Percentiles rank a stretch among this genome's conserved stretches.
These are phyloP conservation scores for Protomyces macrosporus DNA, from an alignment of 1,139 yeast genomes.

Conservation along the genomic window DNA sequence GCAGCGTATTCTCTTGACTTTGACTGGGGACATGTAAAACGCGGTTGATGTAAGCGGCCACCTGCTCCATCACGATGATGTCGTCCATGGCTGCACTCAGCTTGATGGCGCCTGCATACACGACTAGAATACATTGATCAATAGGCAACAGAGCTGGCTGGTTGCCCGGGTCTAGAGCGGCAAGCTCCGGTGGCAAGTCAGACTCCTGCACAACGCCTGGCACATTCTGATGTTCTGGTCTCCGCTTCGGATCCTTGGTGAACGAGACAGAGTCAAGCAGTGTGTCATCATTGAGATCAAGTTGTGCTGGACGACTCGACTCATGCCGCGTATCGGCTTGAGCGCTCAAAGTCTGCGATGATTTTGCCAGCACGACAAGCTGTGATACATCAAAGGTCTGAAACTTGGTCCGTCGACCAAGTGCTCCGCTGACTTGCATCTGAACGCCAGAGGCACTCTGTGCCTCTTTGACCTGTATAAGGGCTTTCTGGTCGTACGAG, in stretches of 20 bases:
- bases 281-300: slow-evolving; percentile 62
- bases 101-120: slow-evolving; percentile 59
- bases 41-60: slow-evolving; percentile 67
- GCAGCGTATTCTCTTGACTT: background rate
- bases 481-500: slow-evolving; percentile 56
- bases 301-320: slow-evolving; percentile 33
- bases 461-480: slow-evolving; percentile 57
- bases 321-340: slow-evolving; percentile 37
- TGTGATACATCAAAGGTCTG: slow-evolving; percentile 69
- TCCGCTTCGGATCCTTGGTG: background rate
- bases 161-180: slow-evolving; percentile 61
- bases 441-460: slow-evolving; percentile 58
- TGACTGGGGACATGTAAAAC: slow-evolving; percentile 46
- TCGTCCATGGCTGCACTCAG: slow-evolving; percentile 44
- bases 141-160: slow-evolving; percentile 69
- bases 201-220: slow-evolving; percentile 36
- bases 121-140: slow-evolving; percentile 66
- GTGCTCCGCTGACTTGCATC: slow-evolving; percentile 74
- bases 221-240: background rate
- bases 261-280: slow-evolving; percentile 63
- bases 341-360: slow-evolving; percentile 3
- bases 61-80: slow-evolving; percentile 68
- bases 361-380: slow-evolving; percentile 69
- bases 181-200: slow-evolving; percentile 56
- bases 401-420: slow-evolving; percentile 79